phyloP scores from a whole-genome alignment of 225 moss, liverwort and hornwort genomes.

The Straminergon stramineum region DNA sequence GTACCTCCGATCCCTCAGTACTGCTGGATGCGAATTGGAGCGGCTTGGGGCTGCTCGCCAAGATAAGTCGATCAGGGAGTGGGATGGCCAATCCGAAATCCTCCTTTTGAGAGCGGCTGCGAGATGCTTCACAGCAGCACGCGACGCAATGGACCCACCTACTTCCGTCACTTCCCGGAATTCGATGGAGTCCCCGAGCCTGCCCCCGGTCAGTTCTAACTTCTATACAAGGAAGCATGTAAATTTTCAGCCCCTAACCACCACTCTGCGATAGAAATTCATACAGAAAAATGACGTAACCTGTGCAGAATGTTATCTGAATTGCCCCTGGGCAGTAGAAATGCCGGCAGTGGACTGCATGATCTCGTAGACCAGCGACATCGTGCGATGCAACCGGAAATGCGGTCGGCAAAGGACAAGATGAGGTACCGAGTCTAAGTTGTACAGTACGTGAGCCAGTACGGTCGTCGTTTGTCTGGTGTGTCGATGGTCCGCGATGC shows the following conservation, averaged over 20 bases:
- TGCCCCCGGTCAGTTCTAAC: neutral
- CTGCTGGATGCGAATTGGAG: neutral
- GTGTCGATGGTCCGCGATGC: neutral
- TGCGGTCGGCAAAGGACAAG: neutral
- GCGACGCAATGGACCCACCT: neutral
- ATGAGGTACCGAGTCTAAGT: neutral
- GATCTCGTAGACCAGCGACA: neutral
- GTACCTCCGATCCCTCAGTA: neutral
- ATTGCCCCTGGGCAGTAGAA: neutral
- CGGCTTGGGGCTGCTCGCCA: neutral
- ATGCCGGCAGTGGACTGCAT: neutral
- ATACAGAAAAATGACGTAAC: neutral
- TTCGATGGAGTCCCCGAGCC: neutral
- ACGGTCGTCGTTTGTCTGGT: neutral
- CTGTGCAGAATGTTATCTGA: neutral
- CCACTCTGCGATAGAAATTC: neutral
- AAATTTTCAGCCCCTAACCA: neutral
- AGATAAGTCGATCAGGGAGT: neutral
- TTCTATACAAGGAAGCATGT: neutral
- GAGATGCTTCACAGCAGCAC: constrained; percentile 9
- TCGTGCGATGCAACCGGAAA: neutral
- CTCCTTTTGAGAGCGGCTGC: constrained; percentile 14
- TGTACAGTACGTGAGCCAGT: neutral
- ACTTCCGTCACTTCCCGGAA: neutral
- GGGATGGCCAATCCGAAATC: neutral